Evolutionary conservation across 1,139 yeast species (phyloP), one percentile per base, ranked within the genome.

Genomic region (Debaryomycetaceae sp.): DNA sequence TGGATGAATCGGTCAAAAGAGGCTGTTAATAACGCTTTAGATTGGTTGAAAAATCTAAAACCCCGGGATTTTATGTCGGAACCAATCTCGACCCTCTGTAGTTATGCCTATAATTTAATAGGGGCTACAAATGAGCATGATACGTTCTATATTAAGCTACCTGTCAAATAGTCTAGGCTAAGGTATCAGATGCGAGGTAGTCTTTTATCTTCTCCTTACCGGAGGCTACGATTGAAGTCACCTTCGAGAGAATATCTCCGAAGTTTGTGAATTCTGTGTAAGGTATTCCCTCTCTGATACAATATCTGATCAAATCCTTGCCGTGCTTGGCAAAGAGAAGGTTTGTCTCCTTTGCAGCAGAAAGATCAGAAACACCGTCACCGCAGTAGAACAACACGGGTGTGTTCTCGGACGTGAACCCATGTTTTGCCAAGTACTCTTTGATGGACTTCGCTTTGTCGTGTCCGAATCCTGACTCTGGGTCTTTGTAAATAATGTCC

Each of bases 341-440:
- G 64, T 95, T 91, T 42, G 99, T 90, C 64, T 93, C 97, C 60
- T 86, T 84, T 31, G 98, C 98, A 24, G 99, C 99, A 49, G 90
- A 82, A 54, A 93, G 74, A 64, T 93, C 99, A 44, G 95, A 85
- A 27, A 93, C 97, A 49, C 99, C 99, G 62, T 93, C 99, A 46
- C 99, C 99, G 60, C 96, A 87, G 72, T 93, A 93, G 63, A 91
- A 87, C 56, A 90, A 74, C 39, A 74, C 70, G 8, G 93, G 90
- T 7, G 51, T 44, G 31, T 50, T 49, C 7, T 52, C 43, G 14
- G 59, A 52, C 37, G 59, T 46, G 69, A 67, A 60, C 58, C 70
- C 55, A 73, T 77, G 62, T 63, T 70, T 51, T 49, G 61, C 55
- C 64, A 75, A 78, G 59, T 80, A 87, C 38, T 88, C 87, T 48